These are phyloP conservation scores for Lasiodiplodia sp. DNA, from an alignment of 2,329 filamentous ascomycete species.

Conservation along the genomic window DNA sequence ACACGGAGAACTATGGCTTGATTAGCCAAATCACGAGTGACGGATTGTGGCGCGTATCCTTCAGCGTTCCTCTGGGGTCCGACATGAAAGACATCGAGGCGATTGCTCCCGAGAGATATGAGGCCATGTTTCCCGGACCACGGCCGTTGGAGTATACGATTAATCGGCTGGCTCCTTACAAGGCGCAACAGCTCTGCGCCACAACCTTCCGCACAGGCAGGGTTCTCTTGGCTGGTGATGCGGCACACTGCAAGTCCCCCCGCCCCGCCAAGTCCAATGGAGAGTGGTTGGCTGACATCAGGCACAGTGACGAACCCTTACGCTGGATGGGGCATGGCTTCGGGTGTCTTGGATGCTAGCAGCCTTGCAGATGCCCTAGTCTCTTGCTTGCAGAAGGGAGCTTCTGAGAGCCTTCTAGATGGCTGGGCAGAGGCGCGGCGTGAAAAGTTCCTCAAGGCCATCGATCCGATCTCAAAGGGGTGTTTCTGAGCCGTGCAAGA, in stretches of 20 bases:
- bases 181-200: constrained; percentile 50
- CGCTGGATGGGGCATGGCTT: constrained; percentile 45
- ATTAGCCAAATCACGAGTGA: constrained; percentile 42
- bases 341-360: constrained; percentile 45
- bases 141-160: constrained; percentile 41
- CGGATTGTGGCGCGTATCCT: constrained; percentile 52
- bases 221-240: constrained; percentile 49
- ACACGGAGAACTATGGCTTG: constrained; percentile 47
- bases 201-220: constrained; percentile 42
- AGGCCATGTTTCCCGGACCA: constrained; percentile 41
- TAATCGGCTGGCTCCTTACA: constrained; percentile 48
- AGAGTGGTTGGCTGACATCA: not conserved
- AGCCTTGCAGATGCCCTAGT: constrained; percentile 41
- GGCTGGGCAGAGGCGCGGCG: constrained; percentile 46
- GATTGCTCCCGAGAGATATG: constrained; percentile 40
- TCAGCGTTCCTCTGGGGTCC: constrained; percentile 43
- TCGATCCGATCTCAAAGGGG: constrained; percentile 38
- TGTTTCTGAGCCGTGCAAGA: constrained; percentile 34
- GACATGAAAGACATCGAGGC: constrained; percentile 37
- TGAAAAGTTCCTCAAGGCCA: constrained; percentile 44
- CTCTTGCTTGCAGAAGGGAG: constrained; percentile 36
- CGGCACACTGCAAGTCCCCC: constrained; percentile 44
- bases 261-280: not conserved
- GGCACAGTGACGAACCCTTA: constrained; percentile 47
- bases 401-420: constrained; percentile 40